Conservation (phyloP, 2,329 filamentous ascomycete genomes). For the Sporothrix dimorphospora region DNA sequence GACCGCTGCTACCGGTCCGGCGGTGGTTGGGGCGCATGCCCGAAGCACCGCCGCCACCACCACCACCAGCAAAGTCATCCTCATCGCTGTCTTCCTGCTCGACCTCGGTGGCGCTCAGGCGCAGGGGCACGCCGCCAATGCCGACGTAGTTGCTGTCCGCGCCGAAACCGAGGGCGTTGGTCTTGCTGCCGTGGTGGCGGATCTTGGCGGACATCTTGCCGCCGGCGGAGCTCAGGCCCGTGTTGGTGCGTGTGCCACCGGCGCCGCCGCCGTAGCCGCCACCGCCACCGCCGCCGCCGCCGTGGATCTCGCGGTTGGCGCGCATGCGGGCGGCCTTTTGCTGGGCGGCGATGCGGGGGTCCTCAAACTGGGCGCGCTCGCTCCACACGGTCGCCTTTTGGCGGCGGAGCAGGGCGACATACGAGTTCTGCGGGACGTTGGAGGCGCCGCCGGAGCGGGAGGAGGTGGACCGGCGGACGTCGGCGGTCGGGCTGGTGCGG, state of each 20-base stretch:
- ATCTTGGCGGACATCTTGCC: conserved; percentile 81
- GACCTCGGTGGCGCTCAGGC: conserved; percentile 92
- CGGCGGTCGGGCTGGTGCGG: conserved; percentile 58
- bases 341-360: conserved; percentile 79
- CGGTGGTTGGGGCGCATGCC: conserved; percentile 61
- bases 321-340: conserved; percentile 86
- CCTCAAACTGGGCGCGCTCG: conserved; percentile 89
- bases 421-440: conserved; percentile 62
- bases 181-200: conserved; percentile 80
- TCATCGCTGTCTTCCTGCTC: conserved; percentile 85
- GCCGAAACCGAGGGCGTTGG: conserved; percentile 76
- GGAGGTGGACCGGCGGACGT: conserved; percentile 77
- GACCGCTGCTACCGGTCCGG: conserved; percentile 73
- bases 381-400: conserved; percentile 99
- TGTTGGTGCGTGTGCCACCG: conserved; percentile 58
- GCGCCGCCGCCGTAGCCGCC: conserved; percentile 50
- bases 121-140: conserved; percentile 80
- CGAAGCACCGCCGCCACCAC: conserved; percentile 34
- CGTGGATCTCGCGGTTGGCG: conserved; percentile 81
- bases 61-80: conserved; percentile 55
- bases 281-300: conserved; percentile 60
- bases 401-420: conserved; percentile 92
- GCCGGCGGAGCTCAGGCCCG: conserved; percentile 61
- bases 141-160: conserved; percentile 75
- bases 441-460: conserved; percentile 65